phyloP scores from a whole-genome alignment of 306 rosid species.

The Albizia julibrissin region DNA sequence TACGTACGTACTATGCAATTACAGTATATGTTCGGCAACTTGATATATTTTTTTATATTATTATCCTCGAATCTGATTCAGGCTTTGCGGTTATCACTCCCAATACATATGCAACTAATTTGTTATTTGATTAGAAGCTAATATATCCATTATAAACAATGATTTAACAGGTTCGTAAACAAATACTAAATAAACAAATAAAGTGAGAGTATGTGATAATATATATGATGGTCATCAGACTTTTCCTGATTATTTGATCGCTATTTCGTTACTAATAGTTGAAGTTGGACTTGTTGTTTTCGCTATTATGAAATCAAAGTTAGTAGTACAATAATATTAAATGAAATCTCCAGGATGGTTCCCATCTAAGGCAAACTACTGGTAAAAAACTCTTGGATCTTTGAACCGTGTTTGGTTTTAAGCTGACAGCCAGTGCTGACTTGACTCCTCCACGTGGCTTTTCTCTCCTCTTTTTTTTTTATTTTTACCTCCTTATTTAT shows the following conservation, averaged over 20 bases:
- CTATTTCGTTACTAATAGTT: not conserved
- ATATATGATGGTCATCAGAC: not conserved
- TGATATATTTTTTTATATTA: not conserved
- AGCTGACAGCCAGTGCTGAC: not conserved
- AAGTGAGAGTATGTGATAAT: not conserved
- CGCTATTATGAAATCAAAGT: not conserved
- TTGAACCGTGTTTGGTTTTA: not conserved
- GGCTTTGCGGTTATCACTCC: too few species aligned
- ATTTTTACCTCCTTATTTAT: not conserved
- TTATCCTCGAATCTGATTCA: too few species aligned
- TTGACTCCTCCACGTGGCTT: not conserved
- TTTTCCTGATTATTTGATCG: not conserved
- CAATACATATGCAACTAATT: not conserved
- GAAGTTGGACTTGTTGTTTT: not conserved
- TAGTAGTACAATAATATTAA: not conserved
- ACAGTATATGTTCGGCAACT: not conserved
- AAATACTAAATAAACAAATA: too few species aligned
- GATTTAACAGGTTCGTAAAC: not conserved
- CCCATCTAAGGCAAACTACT: not conserved
- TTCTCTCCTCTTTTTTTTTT: too few species aligned
- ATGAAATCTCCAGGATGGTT: not conserved
- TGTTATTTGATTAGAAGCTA: not conserved
- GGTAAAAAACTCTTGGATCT: too few species aligned
- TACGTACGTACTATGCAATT: not conserved
- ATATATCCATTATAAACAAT: not conserved